Conservation (phyloP, 1,284 basidiomycete genomes). For the Cryptococcus sp. region DNA sequence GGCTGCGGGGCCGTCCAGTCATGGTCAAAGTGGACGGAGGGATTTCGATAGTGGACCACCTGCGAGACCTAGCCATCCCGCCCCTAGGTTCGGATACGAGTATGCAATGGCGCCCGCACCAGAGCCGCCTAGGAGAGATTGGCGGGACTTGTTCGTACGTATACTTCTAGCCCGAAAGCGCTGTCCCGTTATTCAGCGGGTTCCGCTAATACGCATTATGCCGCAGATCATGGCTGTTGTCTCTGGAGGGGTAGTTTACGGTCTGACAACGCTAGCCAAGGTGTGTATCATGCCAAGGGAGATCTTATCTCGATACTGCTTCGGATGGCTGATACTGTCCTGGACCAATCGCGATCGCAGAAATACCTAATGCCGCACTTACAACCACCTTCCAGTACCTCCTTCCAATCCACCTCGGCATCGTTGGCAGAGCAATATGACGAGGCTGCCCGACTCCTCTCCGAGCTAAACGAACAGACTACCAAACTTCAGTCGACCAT, state of each 20-base stretch:
- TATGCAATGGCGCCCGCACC: slow-evolving; percentile 34
- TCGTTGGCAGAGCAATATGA: slow-evolving; percentile 89
- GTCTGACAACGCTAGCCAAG: slow-evolving; percentile 79
- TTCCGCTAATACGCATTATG: too few species aligned
- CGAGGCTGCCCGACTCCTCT: slow-evolving; percentile 78
- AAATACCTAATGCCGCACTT: slow-evolving; percentile 93
- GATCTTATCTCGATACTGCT: background rate
- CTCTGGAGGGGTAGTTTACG: slow-evolving; percentile 85
- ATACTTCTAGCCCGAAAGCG: background rate
- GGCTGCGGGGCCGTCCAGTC: slow-evolving; percentile 43
- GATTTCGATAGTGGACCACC: slow-evolving; percentile 9
- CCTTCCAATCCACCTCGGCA: slow-evolving; percentile 86
- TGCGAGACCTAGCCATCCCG: slow-evolving; percentile 11
- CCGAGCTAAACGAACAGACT: slow-evolving; percentile 54
- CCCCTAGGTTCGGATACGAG: slow-evolving; percentile 19
- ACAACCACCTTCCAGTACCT: slow-evolving; percentile 80
- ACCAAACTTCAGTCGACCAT: slow-evolving; percentile 80
- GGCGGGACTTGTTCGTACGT: slow-evolving; percentile 91
- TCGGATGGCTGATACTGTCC: background rate
- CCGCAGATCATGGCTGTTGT: slow-evolving; percentile 87
- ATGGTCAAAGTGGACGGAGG: too few species aligned
- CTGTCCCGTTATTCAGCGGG: too few species aligned
- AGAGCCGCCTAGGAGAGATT: slow-evolving; percentile 65
- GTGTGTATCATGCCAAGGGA: slow-evolving; percentile 56
- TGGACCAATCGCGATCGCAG: slow-evolving; percentile 51